phyloP scores from a whole-genome alignment of 2,329 filamentous ascomycete genomes.

The Coniosporium tulheliwenetii region DNA sequence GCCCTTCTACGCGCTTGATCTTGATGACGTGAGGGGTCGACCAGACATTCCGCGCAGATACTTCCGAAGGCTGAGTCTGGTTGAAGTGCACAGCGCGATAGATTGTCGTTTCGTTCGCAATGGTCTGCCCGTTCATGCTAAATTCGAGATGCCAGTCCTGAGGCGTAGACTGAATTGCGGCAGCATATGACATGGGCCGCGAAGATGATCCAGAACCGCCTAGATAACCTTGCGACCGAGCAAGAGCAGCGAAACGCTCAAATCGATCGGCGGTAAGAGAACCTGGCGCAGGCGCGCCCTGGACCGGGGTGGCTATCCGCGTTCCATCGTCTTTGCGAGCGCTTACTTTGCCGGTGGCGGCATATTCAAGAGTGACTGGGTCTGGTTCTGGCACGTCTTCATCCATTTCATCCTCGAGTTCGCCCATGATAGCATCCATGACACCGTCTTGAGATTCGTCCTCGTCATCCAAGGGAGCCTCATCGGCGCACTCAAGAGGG shows the following conservation, averaged over 20 bases:
- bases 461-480: slow-evolving; percentile 64
- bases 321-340: slow-evolving; percentile 88
- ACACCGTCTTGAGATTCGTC: slow-evolving; percentile 43
- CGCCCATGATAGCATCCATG: slow-evolving; percentile 78
- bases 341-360: slow-evolving; percentile 71
- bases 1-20: slow-evolving; percentile 71
- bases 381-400: slow-evolving; percentile 49
- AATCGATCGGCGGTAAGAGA: not conserved
- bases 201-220: slow-evolving; percentile 14
- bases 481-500: slow-evolving; percentile 82
- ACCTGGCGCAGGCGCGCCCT: slow-evolving; percentile 23
- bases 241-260: not conserved
- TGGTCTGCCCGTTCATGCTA: slow-evolving; percentile 65
- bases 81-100: slow-evolving; percentile 81
- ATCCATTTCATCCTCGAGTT: slow-evolving; percentile 68
- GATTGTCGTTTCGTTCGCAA: slow-evolving; percentile 85
- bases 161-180: slow-evolving; percentile 62
- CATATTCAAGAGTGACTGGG: slow-evolving; percentile 84
- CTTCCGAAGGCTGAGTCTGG: slow-evolving; percentile 45
- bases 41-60: slow-evolving; percentile 67
- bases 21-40: slow-evolving; percentile 81
- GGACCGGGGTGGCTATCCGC: slow-evolving; percentile 65
- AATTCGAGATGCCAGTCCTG: slow-evolving; percentile 98
- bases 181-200: slow-evolving; percentile 66
- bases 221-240: not conserved